These are phyloP conservation scores for Globisporangium cylindrosporum DNA, from an alignment of 352 stramenopile species.

Conservation along the genomic window DNA sequence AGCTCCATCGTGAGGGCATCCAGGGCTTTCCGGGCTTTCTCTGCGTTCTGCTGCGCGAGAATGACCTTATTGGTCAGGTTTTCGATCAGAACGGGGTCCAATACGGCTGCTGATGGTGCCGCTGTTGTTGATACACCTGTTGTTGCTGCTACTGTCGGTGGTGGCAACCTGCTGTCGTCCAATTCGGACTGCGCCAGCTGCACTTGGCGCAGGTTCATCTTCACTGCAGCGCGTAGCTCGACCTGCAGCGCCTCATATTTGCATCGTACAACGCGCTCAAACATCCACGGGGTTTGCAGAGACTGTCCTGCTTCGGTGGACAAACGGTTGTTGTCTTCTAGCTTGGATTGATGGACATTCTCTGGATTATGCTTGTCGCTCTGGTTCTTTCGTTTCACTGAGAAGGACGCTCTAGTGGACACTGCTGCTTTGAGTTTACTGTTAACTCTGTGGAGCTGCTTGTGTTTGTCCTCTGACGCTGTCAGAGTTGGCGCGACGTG, in stretches of 20 bases:
- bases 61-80: conserved; percentile 41
- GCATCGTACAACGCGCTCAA: conserved; percentile 45
- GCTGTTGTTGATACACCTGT: not conserved
- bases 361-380: not conserved
- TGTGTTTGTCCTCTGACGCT: conserved; percentile 8
- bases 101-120: not conserved
- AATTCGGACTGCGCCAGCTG: conserved; percentile 35
- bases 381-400: not conserved
- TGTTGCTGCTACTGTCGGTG: not conserved
- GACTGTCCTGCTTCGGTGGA: conserved; percentile 3
- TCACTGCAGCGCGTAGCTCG: conserved; percentile 39
- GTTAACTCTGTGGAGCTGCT: not conserved
- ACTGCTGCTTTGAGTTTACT: not conserved
- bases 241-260: conserved; percentile 41
- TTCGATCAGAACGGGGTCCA: conserved; percentile 22
- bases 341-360: not conserved
- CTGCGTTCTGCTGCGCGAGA: conserved; percentile 43
- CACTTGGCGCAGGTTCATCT: conserved; percentile 36
- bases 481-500: not conserved
- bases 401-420: conserved; percentile 1
- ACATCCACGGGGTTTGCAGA: conserved; percentile 31
- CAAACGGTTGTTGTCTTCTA: not conserved
- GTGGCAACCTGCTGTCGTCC: conserved; percentile 16
- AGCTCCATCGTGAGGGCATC: conserved; percentile 39
- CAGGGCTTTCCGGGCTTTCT: conserved; percentile 34